A percentile compares a stretch with the other conserved stretches of the same genome.
These are phyloP conservation scores for Saccharomyces mikatae DNA, from an alignment of 805 yeast species.

Conservation along the genomic window DNA sequence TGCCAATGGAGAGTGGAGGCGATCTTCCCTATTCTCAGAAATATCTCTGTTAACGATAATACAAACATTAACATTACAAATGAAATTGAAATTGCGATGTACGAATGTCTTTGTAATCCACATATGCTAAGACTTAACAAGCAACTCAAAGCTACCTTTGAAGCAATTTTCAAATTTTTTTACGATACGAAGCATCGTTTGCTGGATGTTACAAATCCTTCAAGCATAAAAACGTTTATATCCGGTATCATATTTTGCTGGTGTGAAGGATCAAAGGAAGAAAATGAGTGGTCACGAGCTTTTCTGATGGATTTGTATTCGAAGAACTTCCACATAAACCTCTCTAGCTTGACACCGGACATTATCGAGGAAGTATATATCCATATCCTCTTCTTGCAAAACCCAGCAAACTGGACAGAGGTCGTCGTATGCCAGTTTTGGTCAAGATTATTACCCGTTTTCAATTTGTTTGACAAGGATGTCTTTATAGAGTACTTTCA, in stretches of 20 bases:
- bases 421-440: constrained; percentile 25
- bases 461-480: constrained; percentile 21
- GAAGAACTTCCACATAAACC: constrained; percentile 6
- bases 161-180: constrained; percentile 29
- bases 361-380: constrained; percentile 48
- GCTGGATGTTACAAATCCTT: constrained; percentile 12
- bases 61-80: constrained; percentile 15
- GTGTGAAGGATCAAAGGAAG: constrained; percentile 44
- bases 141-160: constrained; percentile 33
- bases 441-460: constrained; percentile 26
- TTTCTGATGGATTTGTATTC: constrained; percentile 20
- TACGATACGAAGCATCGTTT: constrained; percentile 25
- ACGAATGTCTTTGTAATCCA: constrained; percentile 48
- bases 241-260: constrained; percentile 51
- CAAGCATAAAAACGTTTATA: constrained; percentile 15
- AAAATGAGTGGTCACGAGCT: constrained; percentile 42
- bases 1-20: constrained; percentile 31
- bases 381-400: constrained; percentile 47
- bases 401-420: constrained; percentile 40
- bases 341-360: constrained; percentile 29
- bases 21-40: constrained; percentile 16
- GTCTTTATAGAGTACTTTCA: constrained; percentile 22
- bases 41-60: constrained; percentile 18
- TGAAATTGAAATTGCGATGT: constrained; percentile 27
- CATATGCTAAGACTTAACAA: constrained; percentile 36